These are phyloP conservation scores for Hylodesmum podocarpum DNA, from an alignment of 306 rosid genomes.

Conservation along the genomic window DNA sequence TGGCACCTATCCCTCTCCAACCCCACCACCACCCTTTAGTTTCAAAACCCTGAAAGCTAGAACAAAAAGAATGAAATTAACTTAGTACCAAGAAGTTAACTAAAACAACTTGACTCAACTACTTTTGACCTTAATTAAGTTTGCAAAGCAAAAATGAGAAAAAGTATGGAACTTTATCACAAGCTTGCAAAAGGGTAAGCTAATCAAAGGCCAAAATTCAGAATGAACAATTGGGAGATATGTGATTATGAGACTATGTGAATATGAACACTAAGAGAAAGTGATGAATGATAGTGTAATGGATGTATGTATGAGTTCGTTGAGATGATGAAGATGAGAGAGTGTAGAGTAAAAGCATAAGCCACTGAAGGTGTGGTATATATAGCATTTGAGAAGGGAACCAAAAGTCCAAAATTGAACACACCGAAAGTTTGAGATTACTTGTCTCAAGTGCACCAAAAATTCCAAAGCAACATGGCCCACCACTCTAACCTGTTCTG, in stretches of 20 bases:
- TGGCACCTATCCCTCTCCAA: constrained; percentile 35
- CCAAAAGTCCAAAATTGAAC: constrained; percentile 45
- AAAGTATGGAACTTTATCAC: background rate
- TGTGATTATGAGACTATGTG: too few species aligned
- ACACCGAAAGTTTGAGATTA: constrained; percentile 87
- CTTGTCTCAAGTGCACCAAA: constrained; percentile 63
- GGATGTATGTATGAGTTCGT: constrained; percentile 13
- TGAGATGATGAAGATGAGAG: constrained; percentile 21
- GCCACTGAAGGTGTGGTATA: constrained; percentile 24
- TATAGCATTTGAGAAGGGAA: constrained; percentile 40
- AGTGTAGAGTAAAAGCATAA: constrained; percentile 39
- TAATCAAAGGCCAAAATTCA: constrained; percentile 28
- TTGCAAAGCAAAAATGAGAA: constrained; percentile 6
- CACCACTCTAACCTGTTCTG: constrained; percentile 54
- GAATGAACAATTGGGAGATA: constrained; percentile 21
- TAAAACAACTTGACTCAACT: constrained; percentile 24
- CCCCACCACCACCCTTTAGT: constrained; percentile 30
- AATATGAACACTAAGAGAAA: background rate
- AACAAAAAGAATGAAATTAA: background rate
- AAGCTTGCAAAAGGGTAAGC: constrained; percentile 39
- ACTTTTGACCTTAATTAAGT: background rate
- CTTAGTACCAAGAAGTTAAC: constrained; percentile 29
- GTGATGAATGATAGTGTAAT: too few species aligned
- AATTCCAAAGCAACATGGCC: constrained; percentile 62
- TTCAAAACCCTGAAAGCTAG: constrained; percentile 20